These are phyloP conservation scores for Dendrobium nobile DNA, from an alignment of 106 monocot genomes.

Conservation along the genomic window DNA sequence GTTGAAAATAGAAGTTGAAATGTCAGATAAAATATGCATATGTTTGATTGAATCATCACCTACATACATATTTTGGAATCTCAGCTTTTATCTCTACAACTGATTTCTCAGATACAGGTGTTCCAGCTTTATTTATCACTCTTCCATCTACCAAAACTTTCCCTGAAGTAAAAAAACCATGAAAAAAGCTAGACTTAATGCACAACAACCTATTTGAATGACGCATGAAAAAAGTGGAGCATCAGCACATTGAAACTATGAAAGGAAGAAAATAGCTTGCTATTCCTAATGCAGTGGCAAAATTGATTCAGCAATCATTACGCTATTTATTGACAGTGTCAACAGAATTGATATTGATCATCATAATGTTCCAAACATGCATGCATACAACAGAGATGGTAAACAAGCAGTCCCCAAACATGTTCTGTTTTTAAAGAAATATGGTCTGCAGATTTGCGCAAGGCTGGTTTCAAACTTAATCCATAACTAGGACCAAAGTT, in stretches of 20 bases:
- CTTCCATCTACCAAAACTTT: conserved; percentile 94
- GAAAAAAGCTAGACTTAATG: neutral
- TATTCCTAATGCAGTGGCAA: neutral
- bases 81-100: conserved; percentile 84
- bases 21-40: neutral
- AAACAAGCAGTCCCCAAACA: neutral
- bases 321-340: neutral
- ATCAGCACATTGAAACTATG: neutral
- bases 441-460: too few relatives aligned
- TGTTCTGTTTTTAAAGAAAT: too few relatives aligned
- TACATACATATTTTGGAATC: conserved; percentile 99
- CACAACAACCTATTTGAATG: too few relatives aligned
- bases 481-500: too few relatives aligned
- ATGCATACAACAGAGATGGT: neutral
- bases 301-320: neutral
- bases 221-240: neutral
- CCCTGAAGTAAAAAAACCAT: conserved; percentile 31
- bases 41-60: conserved; percentile 63
- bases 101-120: conserved; percentile 86
- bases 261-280: neutral
- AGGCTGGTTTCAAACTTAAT: too few relatives aligned
- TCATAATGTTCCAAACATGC: neutral
- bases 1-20: neutral
- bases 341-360: conserved; percentile 1
- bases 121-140: conserved; percentile 85